These are phyloP conservation scores for Globisporangium nunn DNA, from an alignment of 352 stramenopile species.

Conservation along the genomic window DNA sequence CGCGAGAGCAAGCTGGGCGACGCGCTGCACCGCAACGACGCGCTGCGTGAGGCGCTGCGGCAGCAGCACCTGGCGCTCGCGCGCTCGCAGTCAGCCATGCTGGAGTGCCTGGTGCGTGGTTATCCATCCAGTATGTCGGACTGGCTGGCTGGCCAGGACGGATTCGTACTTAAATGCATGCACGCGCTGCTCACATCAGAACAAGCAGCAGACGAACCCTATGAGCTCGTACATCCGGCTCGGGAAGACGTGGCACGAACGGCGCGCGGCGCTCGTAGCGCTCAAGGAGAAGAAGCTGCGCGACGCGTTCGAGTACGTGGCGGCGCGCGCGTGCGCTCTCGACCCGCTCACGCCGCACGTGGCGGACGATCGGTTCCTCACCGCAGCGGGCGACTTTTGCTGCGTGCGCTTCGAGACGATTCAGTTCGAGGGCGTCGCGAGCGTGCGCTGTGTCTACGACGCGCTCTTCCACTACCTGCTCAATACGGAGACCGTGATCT, in stretches of 20 bases:
- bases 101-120: constrained; percentile 12
- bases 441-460: constrained; percentile 43
- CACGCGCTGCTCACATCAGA: neutral
- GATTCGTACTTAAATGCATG: no score
- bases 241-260: constrained; percentile 4
- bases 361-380: constrained; percentile 41
- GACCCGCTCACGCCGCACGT: constrained; percentile 25
- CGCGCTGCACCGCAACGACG: constrained; percentile 9
- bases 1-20: constrained; percentile 6
- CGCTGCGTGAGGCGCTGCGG: constrained; percentile 10
- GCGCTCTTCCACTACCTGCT: constrained; percentile 46
- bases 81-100: constrained; percentile 12
- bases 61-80: constrained; percentile 14
- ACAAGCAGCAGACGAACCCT: constrained; percentile 10
- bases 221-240: constrained; percentile 13
- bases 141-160: no score
- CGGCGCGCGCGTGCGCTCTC: constrained; percentile 15
- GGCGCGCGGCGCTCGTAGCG: constrained; percentile 4
- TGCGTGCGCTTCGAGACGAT: constrained; percentile 52
- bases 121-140: no score
- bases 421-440: constrained; percentile 28
- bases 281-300: constrained; percentile 11
- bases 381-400: constrained; percentile 33
- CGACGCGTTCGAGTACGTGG: constrained; percentile 22
- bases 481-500: constrained; percentile 59